Base-by-base conservation (phyloP, 2,329 filamentous ascomycete genomes). In the Neobulgaria alba region DNA sequence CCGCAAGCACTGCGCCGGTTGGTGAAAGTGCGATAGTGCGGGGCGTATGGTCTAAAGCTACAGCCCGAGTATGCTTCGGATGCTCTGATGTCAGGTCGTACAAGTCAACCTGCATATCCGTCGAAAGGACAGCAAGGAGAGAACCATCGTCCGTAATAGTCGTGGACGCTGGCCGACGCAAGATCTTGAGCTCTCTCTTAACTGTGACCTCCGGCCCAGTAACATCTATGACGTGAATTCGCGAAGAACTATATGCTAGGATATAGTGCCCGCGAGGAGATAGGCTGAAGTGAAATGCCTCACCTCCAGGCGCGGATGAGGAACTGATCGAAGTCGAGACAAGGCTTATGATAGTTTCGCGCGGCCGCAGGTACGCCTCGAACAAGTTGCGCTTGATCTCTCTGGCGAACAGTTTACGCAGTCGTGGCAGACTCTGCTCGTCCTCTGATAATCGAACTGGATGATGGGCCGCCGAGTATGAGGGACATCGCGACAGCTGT, bases 291-390 rank as follows among this genome's bases (percentile, higher is more conserved):
- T 86, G 83, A 65, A 94, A 85, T 33, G 85, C 85, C 61, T 94
- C 87, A 21, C 85, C 85, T 23, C 83, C 82, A 1, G 86, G 87
- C 2, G 75, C 74, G 16, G 86, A 86, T 1, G 84, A 87, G 1
- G 85, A 89, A 58, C 84, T 90, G 51, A 85, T 85, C 4, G 84
- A 88, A 36, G 82, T 86, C 29, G 85, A 92, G 10, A 93, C 79
- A 38, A 95, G 69, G 57, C 83, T 89, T 55, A 94, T 74, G 33
- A 85, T 68, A 4, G 82, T 89, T 55, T 75, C 71, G 44, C 64
- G 72, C 3, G 85, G 85, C 14, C 82, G 75, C 38, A 87, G 60
- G 58, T 85, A 89, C 26, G 80, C 77, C 51, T 85, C 78, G 58
- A 89, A 90, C 36, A 87, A 68, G 62, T 85, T 86, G 42, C 83